Percentiles rank a stretch among this genome's conserved stretches.
phyloP scores from a whole-genome alignment of 2,329 filamentous ascomycete species.

The Cladosporium oxysporum region DNA sequence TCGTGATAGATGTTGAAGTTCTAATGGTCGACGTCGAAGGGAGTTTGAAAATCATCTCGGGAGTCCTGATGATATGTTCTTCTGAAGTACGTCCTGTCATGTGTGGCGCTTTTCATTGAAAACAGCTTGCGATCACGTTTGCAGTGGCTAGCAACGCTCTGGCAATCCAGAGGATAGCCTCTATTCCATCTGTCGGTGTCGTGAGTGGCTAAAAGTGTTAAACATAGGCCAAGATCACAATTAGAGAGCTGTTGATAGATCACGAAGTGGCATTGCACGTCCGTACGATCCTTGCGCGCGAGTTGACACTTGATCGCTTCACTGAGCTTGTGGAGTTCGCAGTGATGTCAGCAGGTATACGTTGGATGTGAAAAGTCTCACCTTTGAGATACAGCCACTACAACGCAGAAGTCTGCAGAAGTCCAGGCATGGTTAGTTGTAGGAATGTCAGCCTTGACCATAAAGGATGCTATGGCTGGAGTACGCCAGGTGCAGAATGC shows the following conservation, averaged over 20 bases:
- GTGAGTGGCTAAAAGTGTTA: not conserved
- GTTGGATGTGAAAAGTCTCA: not conserved
- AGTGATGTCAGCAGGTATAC: not conserved
- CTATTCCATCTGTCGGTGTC: not conserved
- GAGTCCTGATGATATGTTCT: not conserved
- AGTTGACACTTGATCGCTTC: not conserved
- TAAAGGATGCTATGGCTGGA: not conserved
- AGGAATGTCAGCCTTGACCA: too few relatives aligned
- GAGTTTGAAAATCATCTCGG: not conserved
- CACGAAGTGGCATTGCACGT: too few relatives aligned
- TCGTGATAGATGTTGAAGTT: not conserved
- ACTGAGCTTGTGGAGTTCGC: not conserved
- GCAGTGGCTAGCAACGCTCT: not conserved
- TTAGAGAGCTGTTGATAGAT: not conserved
- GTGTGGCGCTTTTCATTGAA: not conserved
- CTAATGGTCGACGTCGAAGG: not conserved
- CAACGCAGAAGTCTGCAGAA: too few relatives aligned
- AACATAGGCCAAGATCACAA: not conserved
- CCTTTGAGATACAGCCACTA: not conserved
- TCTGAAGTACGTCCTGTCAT: not conserved
- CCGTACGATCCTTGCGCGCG: too few relatives aligned
- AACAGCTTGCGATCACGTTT: not conserved
- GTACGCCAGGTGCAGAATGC: not conserved
- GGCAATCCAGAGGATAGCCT: too few relatives aligned
- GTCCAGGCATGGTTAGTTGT: not conserved